Evolutionary conservation across 306 rosid species (phyloP).

Genomic region (Castanea crenata): DNA sequence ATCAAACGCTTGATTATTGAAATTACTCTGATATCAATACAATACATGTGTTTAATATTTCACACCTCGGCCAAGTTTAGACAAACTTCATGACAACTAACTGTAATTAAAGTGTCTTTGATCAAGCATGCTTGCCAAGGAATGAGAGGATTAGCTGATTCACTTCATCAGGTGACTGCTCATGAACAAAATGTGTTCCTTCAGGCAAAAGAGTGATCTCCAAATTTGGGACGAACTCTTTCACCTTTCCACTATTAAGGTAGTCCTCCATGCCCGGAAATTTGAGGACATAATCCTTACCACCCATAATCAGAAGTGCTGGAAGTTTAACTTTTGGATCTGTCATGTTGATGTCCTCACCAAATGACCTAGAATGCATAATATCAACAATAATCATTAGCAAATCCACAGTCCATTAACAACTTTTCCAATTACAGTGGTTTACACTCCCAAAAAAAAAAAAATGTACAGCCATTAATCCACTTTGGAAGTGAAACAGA

Average conservation of each 20-base stretch:
- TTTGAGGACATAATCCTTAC: conserved; percentile 59
- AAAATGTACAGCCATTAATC: neutral
- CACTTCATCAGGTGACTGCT: conserved; percentile 67
- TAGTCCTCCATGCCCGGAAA: conserved; percentile 69
- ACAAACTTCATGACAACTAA: neutral
- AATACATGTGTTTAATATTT: neutral
- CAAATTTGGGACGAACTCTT: conserved; percentile 50
- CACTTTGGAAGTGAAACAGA: no score
- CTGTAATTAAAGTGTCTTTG: neutral
- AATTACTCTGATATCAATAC: conserved; percentile 13
- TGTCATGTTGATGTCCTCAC: conserved; percentile 32
- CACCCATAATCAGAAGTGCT: conserved; percentile 58
- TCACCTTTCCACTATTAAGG: conserved; percentile 46
- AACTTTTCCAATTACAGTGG: neutral
- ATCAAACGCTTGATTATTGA: conserved; percentile 11
- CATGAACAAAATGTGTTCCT: conserved; percentile 91
- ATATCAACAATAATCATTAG: conserved; percentile 5
- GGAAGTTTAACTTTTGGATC: conserved; percentile 57
- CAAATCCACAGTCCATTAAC: neutral
- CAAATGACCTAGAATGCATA: conserved; percentile 43
- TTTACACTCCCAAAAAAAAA: neutral
- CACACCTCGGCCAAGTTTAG: neutral
- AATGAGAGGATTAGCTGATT: conserved; percentile 64
- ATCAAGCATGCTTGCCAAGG: conserved; percentile 57
- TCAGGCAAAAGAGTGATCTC: conserved; percentile 60